These are phyloP conservation scores for Eimeria sp. DNA, from an alignment of 169 alveolate species.

Conservation along the genomic window DNA sequence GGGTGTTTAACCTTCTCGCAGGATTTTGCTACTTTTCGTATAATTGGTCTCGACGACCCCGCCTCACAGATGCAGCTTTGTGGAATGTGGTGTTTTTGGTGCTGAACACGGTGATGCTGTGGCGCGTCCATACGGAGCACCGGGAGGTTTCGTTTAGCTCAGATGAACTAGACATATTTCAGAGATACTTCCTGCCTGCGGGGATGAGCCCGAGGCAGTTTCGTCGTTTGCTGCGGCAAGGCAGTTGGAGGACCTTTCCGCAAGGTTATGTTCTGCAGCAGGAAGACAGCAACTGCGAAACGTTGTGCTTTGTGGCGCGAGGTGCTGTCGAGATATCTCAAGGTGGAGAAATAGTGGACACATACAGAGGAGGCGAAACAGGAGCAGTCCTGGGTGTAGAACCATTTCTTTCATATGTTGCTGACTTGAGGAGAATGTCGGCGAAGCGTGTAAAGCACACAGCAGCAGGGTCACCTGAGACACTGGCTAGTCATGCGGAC, in stretches of 20 bases:
- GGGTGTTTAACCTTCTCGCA: conserved; percentile 75
- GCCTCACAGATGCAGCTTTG: conserved; percentile 74
- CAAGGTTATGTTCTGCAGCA: conserved; percentile 57
- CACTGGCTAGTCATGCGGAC: conserved; percentile 69
- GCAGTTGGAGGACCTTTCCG: conserved; percentile 73
- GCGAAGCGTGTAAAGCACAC: conserved; percentile 56
- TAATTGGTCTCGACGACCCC: conserved; percentile 76
- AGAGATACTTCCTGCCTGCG: conserved; percentile 79
- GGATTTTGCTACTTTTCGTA: conserved; percentile 77
- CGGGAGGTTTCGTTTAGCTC: conserved; percentile 77
- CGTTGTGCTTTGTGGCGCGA: conserved; percentile 62
- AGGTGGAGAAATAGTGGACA: conserved; percentile 73
- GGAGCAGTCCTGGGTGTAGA: conserved; percentile 76
- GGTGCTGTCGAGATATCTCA: conserved; percentile 76
- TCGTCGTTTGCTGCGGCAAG: conserved; percentile 59
- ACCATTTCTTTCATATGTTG: conserved; percentile 73
- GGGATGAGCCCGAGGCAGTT: conserved; percentile 80
- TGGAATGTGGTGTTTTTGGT: conserved; percentile 79
- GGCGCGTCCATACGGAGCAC: conserved; percentile 81
- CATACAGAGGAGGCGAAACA: conserved; percentile 67
- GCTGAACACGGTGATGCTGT: conserved; percentile 71
- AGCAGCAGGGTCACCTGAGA: conserved; percentile 59
- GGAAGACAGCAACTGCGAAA: conserved; percentile 27
- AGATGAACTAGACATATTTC: conserved; percentile 76
- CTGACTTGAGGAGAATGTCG: conserved; percentile 65